Conservation (phyloP, 768 basidiomycete genomes). For the Pulveroboletus sp. region DNA sequence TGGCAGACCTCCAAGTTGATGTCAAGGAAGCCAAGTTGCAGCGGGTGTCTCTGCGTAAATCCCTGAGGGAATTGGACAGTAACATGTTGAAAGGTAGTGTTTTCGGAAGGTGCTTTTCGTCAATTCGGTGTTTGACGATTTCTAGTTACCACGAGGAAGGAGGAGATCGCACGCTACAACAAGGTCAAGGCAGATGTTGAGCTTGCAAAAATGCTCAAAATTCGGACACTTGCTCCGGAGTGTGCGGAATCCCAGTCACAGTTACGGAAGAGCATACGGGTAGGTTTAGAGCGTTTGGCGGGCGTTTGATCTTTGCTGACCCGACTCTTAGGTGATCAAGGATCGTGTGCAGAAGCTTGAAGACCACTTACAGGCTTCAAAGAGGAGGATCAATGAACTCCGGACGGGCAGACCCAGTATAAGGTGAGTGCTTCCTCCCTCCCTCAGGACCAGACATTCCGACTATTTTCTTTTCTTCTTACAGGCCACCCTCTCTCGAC, state of each 20-base stretch:
- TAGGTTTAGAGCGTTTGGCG: slow-evolving; percentile 31
- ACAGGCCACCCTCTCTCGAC: slow-evolving; percentile 79
- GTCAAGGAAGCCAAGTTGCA: slow-evolving; percentile 44
- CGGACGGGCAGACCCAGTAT: slow-evolving; percentile 58
- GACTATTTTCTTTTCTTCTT: not conserved
- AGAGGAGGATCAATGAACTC: slow-evolving; percentile 61
- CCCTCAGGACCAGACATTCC: not conserved
- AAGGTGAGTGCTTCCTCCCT: slow-evolving; percentile 40
- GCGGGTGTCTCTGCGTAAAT: slow-evolving; percentile 36
- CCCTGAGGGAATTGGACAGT: slow-evolving; percentile 55
- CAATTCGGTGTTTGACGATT: not conserved
- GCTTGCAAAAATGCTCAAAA: slow-evolving; percentile 69
- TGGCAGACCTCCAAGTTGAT: slow-evolving; percentile 42
- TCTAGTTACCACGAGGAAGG: slow-evolving; percentile 72
- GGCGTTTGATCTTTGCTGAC: slow-evolving; percentile 4
- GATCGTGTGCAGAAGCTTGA: slow-evolving; percentile 79
- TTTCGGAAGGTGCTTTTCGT: not conserved
- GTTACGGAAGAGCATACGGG: slow-evolving; percentile 67
- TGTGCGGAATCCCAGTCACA: slow-evolving; percentile 78
- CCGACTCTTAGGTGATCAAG: slow-evolving; percentile 48
- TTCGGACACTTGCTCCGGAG: slow-evolving; percentile 82
- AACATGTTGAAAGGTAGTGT: slow-evolving; percentile 61
- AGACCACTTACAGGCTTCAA: slow-evolving; percentile 60
- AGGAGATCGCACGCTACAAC: slow-evolving; percentile 77
- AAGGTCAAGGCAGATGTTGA: slow-evolving; percentile 75